Conservation (phyloP, 2,329 filamentous ascomycete species). For the Grosmannia penicillata region DNA sequence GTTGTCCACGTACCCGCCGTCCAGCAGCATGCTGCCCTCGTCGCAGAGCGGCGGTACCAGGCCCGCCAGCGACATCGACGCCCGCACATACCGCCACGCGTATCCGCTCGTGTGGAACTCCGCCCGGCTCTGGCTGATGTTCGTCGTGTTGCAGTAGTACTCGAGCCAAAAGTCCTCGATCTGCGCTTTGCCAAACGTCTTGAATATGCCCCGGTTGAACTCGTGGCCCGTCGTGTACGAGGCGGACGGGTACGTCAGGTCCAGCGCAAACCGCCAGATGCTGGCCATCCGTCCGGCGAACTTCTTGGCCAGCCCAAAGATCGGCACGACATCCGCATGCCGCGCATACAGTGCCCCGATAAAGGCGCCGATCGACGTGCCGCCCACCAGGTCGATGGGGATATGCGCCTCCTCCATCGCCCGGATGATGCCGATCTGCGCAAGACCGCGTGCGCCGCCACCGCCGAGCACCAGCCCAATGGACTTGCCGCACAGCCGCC, state of each 20-base stretch:
- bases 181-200: slow-evolving; percentile 89
- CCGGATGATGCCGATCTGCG: slow-evolving; percentile 86
- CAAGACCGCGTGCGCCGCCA: slow-evolving; percentile 80
- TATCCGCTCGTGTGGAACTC: slow-evolving; percentile 96
- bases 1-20: slow-evolving; percentile 95
- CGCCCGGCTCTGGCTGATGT: slow-evolving; percentile 83
- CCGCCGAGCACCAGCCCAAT: slow-evolving; percentile 89
- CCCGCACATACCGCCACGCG: slow-evolving; percentile 91
- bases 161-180: slow-evolving; percentile 99
- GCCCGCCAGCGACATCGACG: slow-evolving; percentile 92
- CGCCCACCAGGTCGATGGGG: slow-evolving; percentile 87
- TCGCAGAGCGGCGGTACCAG: slow-evolving; percentile 88
- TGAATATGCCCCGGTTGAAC: slow-evolving; percentile 98
- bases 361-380: slow-evolving; percentile 92
- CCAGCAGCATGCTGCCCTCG: slow-evolving; percentile 89
- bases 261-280: slow-evolving; percentile 95
- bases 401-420: slow-evolving; percentile 94
- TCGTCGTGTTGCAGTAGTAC: slow-evolving; percentile 98
- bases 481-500: slow-evolving; percentile 82
- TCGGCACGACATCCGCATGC: slow-evolving; percentile 90
- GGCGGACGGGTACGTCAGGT: slow-evolving; percentile 88
- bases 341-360: slow-evolving; percentile 91
- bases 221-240: slow-evolving; percentile 98
- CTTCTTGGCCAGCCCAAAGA: slow-evolving; percentile 94
- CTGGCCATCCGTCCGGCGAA: slow-evolving; percentile 98